These are phyloP conservation scores for Cicer arietinum DNA, from an alignment of 306 rosid species.

Conservation along the genomic window DNA sequence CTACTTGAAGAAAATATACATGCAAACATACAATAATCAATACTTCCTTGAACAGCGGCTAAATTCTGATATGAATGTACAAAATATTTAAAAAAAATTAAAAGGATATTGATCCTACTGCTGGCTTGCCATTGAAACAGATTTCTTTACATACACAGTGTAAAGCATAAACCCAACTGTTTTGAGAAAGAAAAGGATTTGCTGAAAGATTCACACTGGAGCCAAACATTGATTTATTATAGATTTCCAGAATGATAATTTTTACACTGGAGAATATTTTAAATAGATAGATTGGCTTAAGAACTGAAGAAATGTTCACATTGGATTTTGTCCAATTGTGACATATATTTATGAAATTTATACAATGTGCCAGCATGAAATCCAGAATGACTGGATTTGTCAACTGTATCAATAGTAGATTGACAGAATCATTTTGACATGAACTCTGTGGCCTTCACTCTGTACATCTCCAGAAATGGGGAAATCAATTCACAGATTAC, in stretches of 20 bases:
- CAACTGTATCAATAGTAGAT: conserved; percentile 68
- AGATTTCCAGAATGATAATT: conserved; percentile 49
- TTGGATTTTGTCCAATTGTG: conserved; percentile 69
- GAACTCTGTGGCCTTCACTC: conserved; percentile 66
- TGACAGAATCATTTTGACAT: conserved; percentile 63
- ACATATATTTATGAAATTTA: conserved; percentile 76
- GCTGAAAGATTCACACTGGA: conserved; percentile 52
- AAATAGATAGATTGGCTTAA: conserved; percentile 52
- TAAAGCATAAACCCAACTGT: conserved; percentile 30
- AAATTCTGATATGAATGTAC: conserved; percentile 28
- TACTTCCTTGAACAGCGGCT: conserved; percentile 19
- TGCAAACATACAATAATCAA: background rate
- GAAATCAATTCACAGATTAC: conserved; percentile 84
- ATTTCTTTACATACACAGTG: conserved; percentile 41
- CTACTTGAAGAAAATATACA: conserved; percentile 4
- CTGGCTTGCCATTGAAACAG: conserved; percentile 33
- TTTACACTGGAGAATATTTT: conserved; percentile 50
- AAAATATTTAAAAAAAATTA: conserved; percentile 33
- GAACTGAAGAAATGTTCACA: conserved; percentile 76
- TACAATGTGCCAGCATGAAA: conserved; percentile 76
- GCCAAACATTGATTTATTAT: conserved; percentile 48
- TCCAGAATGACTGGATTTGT: conserved; percentile 62
- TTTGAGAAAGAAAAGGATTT: conserved; percentile 34
- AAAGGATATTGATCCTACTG: conserved; percentile 34
- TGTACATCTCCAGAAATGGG: conserved; percentile 83